Evolutionary conservation across 176 grass and related monocot genomes (phyloP), one percentile per base, ranked within the genome.

Genomic region (Triticum monococcum): DNA sequence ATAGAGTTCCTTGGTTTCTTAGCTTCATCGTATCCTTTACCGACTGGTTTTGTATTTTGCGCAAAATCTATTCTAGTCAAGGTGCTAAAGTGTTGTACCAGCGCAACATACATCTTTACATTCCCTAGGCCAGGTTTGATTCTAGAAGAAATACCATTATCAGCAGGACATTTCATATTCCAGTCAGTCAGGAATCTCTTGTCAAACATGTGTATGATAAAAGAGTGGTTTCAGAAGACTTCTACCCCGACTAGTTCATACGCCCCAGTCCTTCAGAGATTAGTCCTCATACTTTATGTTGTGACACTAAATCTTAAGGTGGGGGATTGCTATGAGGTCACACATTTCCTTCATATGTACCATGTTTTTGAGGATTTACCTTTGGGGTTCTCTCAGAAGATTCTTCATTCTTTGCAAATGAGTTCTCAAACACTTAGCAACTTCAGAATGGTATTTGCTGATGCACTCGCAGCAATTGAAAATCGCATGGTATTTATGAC

Each of bases 1-100:
- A 32, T 92, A 3, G 90, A 92, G 18, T 87, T 72, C 66, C 88
- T 97, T 81, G 36, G 45, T 11, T 92, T 97, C 26, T 86, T 97
- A 16, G 72, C 86, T 62, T 84, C 84, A 3, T 88, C 86, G 1
- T 79, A 72, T 61, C 64, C 31, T 72, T 57, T 84, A 36, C 67
- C 32, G 33, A 5, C 41, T 73, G n/a, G 84, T 6, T 64, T 72
- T 75, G 33, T 89, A 12, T 77, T 92, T 5, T 85, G 83, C 11
- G 88, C 92, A 26, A 91, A 87, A 91, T 88, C 65, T 83, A 65
- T 88, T 12, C 77, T 97, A 43, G 13, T 76, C 68, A 87, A 89
- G 66, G 83, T 92, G 48, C 8, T 97, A 1, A 92, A 89, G 59
- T 85, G 88, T 18, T 66, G 54, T 57, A 86, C 88, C 46, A 86